Evolutionary conservation across 2,329 filamentous ascomycete species (phyloP), one percentile per base, ranked within the genome.

Genomic region (Fusarium udum): DNA sequence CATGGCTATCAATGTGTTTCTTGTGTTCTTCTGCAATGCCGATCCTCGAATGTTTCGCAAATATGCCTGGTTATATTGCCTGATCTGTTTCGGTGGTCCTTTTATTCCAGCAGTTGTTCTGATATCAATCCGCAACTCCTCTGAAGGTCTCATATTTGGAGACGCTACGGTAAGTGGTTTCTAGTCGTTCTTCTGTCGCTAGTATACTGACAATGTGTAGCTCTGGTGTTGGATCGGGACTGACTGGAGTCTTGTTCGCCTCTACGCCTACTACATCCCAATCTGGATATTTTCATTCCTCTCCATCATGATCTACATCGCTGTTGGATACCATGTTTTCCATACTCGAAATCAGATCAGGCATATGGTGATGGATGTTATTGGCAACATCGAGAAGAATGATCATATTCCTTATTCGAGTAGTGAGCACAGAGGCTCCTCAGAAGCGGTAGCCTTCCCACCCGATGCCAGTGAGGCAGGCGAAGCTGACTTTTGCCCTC

Each of bases 1-100:
- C 69, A 95, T 95, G 93, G 92, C 93, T 1, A 86, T 92, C 76
- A 95, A 95, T 73, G 93, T 95, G 62, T 94, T 92, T 78, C 86
- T 95, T 56, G 88, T 90, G 45, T 90, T 90, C 77, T 90, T 90
- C 80, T 84, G 84, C 77, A 85, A 87, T 24, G 87, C 86, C 15
- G 86, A 86, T 53, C 87, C 88, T 1, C 89, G 89, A 3, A 89
- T 90, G 58, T 94, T 94, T 77, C 87, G 88, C 22, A 88, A 89
- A 56, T 92, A 93, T 77, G 86, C 91, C 59, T 93, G 91, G 87
- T 87, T 90, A 53, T 95, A 95, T 78, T 86, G 90, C 28, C 48
- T 90, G 1, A 80, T 90, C 51, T 93, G 92, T 79, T 95, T 94
- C 66, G 92, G 92, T 0, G 76, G 92, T 0, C 92, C 93, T 0